These are phyloP conservation scores for Globisporangium nodosum DNA, from an alignment of 352 stramenopile genomes.

Conservation along the genomic window DNA sequence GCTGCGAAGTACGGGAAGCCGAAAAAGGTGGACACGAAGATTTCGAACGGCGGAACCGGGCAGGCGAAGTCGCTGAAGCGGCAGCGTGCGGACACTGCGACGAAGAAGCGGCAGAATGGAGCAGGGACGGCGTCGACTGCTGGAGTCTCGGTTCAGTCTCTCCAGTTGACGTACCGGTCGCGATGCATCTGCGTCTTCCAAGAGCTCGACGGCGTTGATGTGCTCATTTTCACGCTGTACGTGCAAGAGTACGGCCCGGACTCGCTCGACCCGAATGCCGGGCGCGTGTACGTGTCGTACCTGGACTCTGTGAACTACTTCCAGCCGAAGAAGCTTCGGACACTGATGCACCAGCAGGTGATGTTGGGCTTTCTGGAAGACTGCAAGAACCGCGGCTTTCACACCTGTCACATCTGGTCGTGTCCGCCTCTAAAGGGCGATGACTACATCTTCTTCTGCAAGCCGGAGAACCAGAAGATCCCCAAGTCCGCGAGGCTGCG, in stretches of 20 bases:
- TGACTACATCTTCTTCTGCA: conserved; percentile 90
- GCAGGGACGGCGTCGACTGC: not conserved
- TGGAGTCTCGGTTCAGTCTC: conserved; percentile 16
- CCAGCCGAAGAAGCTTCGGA: conserved; percentile 83
- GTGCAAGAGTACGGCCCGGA: conserved; percentile 84
- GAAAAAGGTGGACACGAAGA: conserved; percentile 33
- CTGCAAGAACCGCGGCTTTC: conserved; percentile 82
- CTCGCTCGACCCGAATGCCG: conserved; percentile 67
- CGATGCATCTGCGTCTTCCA: conserved; percentile 90
- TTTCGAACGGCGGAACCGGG: conserved; percentile 9
- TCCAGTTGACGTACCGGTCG: conserved; percentile 82
- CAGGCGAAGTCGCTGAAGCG: conserved; percentile 69
- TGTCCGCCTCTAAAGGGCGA: conserved; percentile 84
- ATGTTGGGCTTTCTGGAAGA: conserved; percentile 87
- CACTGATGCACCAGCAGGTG: conserved; percentile 85
- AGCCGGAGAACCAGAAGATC: conserved; percentile 89
- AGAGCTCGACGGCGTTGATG: conserved; percentile 83
- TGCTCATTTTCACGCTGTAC: conserved; percentile 87
- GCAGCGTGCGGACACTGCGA: conserved; percentile 20
- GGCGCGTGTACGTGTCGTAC: conserved; percentile 86
- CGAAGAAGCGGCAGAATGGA: not conserved
- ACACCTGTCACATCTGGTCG: conserved; percentile 89
- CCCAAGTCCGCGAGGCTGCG: conserved; percentile 82
- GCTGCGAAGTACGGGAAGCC: conserved; percentile 55
- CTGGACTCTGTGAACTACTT: conserved; percentile 89